Conservation (phyloP, 257 asterid genomes). For the Fraxinus anomala region DNA sequence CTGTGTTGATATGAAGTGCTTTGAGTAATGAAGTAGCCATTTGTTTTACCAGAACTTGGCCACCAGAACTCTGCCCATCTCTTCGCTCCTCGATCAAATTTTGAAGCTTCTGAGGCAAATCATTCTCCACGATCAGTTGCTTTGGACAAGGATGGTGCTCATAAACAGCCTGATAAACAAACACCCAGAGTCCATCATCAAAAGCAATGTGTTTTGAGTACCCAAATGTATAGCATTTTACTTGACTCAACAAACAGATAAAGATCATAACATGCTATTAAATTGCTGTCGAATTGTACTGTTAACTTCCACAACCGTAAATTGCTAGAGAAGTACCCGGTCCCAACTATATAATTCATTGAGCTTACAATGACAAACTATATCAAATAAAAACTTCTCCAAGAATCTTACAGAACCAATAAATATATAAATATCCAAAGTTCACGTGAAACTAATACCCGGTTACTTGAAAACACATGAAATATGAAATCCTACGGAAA, state of each 20-base stretch:
- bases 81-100: constrained; percentile 93
- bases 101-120: constrained; percentile 87
- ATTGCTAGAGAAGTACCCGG: not conserved
- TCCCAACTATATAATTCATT: not conserved
- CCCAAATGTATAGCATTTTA: not conserved
- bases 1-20: constrained; percentile 95
- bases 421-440: too few species aligned
- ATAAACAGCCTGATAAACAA: constrained; percentile 71
- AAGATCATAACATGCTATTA: not conserved
- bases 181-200: constrained; percentile 12
- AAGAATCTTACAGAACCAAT: too few species aligned
- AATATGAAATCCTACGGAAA: not conserved
- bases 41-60: constrained; percentile 96
- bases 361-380: too few species aligned
- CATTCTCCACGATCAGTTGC: constrained; percentile 91
- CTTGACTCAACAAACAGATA: not conserved
- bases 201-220: not conserved
- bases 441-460: not conserved
- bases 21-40: constrained; percentile 98
- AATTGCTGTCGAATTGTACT: not conserved
- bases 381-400: too few species aligned
- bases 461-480: not conserved
- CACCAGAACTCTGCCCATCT: constrained; percentile 95
- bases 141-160: constrained; percentile 99
- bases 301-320: not conserved